phyloP scores from a whole-genome alignment of 2,329 filamentous ascomycete genomes.

The Aspergillus persii region DNA sequence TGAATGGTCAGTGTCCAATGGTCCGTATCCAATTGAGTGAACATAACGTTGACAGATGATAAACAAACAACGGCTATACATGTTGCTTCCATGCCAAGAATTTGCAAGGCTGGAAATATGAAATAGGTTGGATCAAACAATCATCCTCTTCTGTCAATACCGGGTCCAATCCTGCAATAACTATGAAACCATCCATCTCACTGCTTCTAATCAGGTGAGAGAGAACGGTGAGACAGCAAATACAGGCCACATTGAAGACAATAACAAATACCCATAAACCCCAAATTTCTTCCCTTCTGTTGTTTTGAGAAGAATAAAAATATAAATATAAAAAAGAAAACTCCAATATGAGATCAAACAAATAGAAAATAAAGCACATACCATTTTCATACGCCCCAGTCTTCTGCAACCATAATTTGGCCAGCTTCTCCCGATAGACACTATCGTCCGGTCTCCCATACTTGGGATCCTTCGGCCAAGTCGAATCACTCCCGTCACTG shows the following conservation, averaged over 20 bases:
- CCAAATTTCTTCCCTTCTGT: too few species aligned
- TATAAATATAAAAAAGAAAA: constrained; percentile 1
- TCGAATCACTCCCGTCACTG: constrained; percentile 38
- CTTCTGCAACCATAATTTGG: constrained; percentile 47
- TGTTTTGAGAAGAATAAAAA: not conserved
- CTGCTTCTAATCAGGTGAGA: not conserved
- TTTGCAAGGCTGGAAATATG: too few species aligned
- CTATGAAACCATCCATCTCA: too few species aligned
- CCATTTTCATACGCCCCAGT: constrained; percentile 38
- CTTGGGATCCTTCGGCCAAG: constrained; percentile 37
- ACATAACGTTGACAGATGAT: not conserved
- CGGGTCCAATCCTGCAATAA: too few species aligned
- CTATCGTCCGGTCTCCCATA: constrained; percentile 40
- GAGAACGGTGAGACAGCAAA: not conserved
- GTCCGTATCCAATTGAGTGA: not conserved
- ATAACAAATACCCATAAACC: too few species aligned
- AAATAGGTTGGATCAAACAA: too few species aligned
- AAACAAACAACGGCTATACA: not conserved
- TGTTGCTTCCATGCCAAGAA: too few species aligned
- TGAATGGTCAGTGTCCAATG: not conserved
- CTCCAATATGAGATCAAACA: not conserved
- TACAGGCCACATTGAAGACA: too few species aligned
- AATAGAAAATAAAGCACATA: constrained; percentile 21
- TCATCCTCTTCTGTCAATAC: too few species aligned
- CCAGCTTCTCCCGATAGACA: constrained; percentile 50